Base-by-base conservation (phyloP, 2,329 filamentous ascomycete genomes). In the Exophiala lecanii-corni region DNA sequence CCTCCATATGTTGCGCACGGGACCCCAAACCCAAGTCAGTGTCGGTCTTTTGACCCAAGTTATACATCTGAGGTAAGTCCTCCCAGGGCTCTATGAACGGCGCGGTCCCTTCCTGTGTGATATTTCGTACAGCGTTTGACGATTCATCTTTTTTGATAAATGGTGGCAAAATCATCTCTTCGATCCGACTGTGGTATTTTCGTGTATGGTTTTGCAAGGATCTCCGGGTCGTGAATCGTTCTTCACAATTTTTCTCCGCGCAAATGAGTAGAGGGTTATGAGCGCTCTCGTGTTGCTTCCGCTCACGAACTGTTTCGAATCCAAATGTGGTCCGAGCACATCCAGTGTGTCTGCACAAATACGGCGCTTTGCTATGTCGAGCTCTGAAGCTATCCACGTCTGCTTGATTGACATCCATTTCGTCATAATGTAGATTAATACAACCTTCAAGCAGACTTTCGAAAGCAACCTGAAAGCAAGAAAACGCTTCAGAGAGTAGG, bases 1-100 rank as follows among this genome's bases (percentile, higher is more conserved):
- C n/a, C n/a, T n/a, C n/a, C n/a, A 75, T 69, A 17, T 62, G 70
- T 41, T 68, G 69, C 41, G 69, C 70, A 49, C 74, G 65, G 45
- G 74, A 65, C 47, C 75, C n/a, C n/a, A n/a, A 73, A 17, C 32
- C 26, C 41, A 51, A 45, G 35, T 48, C 45, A 17, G 44, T 19
- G 25, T 69, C 65, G 39, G 68, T 68, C 20, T 50, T 56, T 39
- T 66, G 65, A 19, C 39, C 43, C 41, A 44, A 46, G 23, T 47
- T 38, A n/a, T 39, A 42, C 40, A 56, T 55, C 30, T 59, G 57
- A 17, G 65, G 61, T 48, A 68, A 65, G 47, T 68, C 68, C 45
- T 65, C n/a, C 25, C 25, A 9, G n/a, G 25, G 25, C 9, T n/a
- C 9, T 28, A 28, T 28, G 9, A 28, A n/a, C 25, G n/a, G n/a